phyloP scores from a whole-genome alignment of 331 rosid genomes.

The Acacia concinna region DNA sequence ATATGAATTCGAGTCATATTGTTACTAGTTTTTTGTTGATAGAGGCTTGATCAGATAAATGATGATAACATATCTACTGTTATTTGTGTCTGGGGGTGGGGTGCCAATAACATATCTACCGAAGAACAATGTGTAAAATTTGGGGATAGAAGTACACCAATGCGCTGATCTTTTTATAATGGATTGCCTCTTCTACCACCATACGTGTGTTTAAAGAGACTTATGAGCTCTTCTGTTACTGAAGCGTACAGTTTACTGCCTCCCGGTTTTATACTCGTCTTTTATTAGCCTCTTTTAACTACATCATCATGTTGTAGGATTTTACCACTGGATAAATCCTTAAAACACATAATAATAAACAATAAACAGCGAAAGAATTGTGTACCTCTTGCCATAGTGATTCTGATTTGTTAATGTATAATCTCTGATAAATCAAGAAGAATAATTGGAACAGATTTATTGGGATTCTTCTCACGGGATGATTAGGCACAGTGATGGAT shows the following conservation, averaged over 20 bases:
- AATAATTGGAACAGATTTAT: no score
- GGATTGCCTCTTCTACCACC: not conserved
- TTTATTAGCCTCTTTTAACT: not conserved
- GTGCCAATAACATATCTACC: not conserved
- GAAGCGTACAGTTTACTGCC: not conserved
- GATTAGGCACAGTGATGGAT: no score
- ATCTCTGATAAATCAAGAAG: no score
- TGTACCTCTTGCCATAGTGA: no score
- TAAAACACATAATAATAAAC: no score
- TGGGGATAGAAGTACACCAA: not conserved
- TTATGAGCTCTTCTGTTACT: not conserved
- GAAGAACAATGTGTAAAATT: not conserved
- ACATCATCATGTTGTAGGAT: no score
- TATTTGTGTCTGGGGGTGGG: no score
- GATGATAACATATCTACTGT: not conserved
- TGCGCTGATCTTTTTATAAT: not conserved
- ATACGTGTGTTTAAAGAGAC: not conserved
- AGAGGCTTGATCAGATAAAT: constrained; percentile 14
- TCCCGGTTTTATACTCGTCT: not conserved
- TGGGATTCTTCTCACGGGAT: no score
- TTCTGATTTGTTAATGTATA: no score
- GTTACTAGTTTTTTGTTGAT: not conserved
- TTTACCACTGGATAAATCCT: no score
- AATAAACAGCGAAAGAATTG: no score
- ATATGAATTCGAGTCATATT: not conserved